Conservation (phyloP, 2,329 filamentous ascomycete genomes). For the Diaporthe caulivora region DNA sequence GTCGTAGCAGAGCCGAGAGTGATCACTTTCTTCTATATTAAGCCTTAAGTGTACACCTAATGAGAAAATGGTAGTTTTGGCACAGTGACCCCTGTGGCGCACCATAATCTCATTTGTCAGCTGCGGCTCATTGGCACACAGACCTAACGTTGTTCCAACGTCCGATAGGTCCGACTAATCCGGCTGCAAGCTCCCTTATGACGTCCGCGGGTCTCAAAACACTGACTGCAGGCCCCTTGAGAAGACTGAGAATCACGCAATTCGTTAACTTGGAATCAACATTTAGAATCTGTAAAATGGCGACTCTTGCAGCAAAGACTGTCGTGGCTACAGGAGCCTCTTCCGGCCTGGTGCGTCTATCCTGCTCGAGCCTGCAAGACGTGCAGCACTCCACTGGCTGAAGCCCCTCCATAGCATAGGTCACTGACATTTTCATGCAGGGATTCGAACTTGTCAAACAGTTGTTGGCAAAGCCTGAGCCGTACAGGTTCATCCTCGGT, state of each 20-base stretch:
- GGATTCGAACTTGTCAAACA: slow-evolving; percentile 67
- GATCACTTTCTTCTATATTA: too few species aligned
- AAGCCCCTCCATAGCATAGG: neutral
- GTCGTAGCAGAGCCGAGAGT: too few species aligned
- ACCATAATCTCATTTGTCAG: slow-evolving; percentile 11
- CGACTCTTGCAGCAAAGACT: slow-evolving; percentile 55
- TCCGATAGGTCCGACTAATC: neutral
- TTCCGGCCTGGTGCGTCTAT: slow-evolving; percentile 59
- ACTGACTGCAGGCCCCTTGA: neutral
- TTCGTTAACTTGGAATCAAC: neutral
- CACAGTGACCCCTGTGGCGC: too few species aligned
- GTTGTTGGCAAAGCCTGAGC: slow-evolving; percentile 57
- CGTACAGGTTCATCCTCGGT: slow-evolving; percentile 63
- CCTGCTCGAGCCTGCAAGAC: too few species aligned
- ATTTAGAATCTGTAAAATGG: neutral
- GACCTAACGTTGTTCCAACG: slow-evolving; percentile 20
- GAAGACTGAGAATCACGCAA: neutral
- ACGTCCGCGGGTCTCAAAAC: neutral
- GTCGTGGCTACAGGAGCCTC: slow-evolving; percentile 63
- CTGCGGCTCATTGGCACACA: neutral
- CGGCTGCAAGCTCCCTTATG: neutral
- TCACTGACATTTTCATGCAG: slow-evolving; percentile 46
- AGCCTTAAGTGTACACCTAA: too few species aligned
- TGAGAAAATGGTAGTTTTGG: too few species aligned
- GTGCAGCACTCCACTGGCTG: neutral